These are phyloP conservation scores for Chaetomium olivaceum DNA, from an alignment of 2,329 filamentous ascomycete genomes.

Conservation along the genomic window DNA sequence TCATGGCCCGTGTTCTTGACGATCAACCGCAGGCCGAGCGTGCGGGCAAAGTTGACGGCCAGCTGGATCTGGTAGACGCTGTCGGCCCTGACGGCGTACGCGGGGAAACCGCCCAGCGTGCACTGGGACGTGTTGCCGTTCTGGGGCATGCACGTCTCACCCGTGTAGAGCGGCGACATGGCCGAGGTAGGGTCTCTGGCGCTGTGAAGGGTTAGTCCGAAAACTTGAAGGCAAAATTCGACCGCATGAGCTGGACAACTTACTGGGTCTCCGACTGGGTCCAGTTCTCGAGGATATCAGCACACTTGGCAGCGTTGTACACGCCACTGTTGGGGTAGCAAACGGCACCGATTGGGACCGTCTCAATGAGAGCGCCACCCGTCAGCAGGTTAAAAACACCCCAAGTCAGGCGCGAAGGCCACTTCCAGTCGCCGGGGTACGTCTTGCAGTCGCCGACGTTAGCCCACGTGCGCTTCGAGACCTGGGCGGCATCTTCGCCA, in stretches of 20 bases:
- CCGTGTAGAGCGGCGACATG: slow-evolving; percentile 39
- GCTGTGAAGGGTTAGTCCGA: slow-evolving; percentile 21
- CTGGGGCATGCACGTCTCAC: slow-evolving; percentile 40
- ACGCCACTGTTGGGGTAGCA: slow-evolving; percentile 38
- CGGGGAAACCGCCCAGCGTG: slow-evolving; percentile 42
- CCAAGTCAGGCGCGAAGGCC: slow-evolving; percentile 38
- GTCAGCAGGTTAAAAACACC: slow-evolving; percentile 33
- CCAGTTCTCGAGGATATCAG: slow-evolving; percentile 35
- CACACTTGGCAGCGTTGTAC: slow-evolving; percentile 37
- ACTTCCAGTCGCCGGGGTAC: slow-evolving; percentile 34
- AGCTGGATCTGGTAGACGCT: slow-evolving; percentile 43
- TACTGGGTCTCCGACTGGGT: slow-evolving; percentile 25
- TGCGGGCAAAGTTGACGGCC: slow-evolving; percentile 46
- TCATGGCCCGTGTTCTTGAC: slow-evolving; percentile 57
- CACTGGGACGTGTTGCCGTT: slow-evolving; percentile 30
- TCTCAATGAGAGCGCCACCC: slow-evolving; percentile 39
- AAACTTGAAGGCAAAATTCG: neutral
- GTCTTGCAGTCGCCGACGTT: slow-evolving; percentile 34
- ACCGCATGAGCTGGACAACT: neutral
- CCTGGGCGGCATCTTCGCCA: slow-evolving; percentile 4
- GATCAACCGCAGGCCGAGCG: slow-evolving; percentile 41
- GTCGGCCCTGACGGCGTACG: slow-evolving; percentile 43
- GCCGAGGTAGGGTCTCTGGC: slow-evolving; percentile 37
- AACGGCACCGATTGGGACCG: slow-evolving; percentile 38
- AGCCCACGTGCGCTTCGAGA: slow-evolving; percentile 9